Evolutionary conservation across 31 red algal genomes (phyloP).

Genomic region (Bonnemaisonia californica): DNA sequence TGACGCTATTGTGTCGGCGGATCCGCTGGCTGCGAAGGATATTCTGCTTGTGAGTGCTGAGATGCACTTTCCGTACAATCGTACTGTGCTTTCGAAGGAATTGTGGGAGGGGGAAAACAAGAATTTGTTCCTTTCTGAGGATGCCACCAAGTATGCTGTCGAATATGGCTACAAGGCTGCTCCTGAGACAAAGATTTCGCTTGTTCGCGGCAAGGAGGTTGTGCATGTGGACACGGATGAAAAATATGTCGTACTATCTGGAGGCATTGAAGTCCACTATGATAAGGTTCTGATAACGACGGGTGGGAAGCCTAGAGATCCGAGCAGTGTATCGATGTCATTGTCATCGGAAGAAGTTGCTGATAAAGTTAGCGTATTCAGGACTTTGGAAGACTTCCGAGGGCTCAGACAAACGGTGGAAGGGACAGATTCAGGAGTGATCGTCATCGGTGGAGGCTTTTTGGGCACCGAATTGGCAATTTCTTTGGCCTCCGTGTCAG

Average conservation of each 20-base stretch:
- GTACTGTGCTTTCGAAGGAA: slow-evolving; percentile 84
- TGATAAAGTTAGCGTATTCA: slow-evolving; percentile 52
- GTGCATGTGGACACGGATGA: slow-evolving; percentile 42
- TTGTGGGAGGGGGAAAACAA: slow-evolving; percentile 48
- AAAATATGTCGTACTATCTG: slow-evolving; percentile 45
- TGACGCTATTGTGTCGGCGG: slow-evolving; percentile 55
- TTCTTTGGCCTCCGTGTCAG: slow-evolving; percentile 41
- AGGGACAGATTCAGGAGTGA: slow-evolving; percentile 2
- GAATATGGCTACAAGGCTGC: slow-evolving; percentile 55
- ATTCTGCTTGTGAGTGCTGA: slow-evolving; percentile 72
- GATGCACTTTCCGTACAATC: slow-evolving; percentile 71
- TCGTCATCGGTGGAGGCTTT: slow-evolving; percentile 78
- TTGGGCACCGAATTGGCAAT: slow-evolving; percentile 82
- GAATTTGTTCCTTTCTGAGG: slow-evolving; percentile 16
- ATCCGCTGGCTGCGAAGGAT: slow-evolving; percentile 24
- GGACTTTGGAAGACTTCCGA: slow-evolving; percentile 51
- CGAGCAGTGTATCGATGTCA: slow-evolving; percentile 22
- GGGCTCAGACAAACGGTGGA: slow-evolving; percentile 23
- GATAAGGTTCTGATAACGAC: slow-evolving; percentile 80
- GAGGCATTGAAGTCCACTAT: slow-evolving; percentile 50
- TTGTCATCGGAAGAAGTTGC: slow-evolving; percentile 9
- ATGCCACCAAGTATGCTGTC: slow-evolving; percentile 6
- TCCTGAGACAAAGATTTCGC: slow-evolving; percentile 17
- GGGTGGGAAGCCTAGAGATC: slow-evolving; percentile 42
- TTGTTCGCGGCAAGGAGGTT: slow-evolving; percentile 32